Conservation (phyloP, 305 asterid genomes). For the Fraxinus latifolia region DNA sequence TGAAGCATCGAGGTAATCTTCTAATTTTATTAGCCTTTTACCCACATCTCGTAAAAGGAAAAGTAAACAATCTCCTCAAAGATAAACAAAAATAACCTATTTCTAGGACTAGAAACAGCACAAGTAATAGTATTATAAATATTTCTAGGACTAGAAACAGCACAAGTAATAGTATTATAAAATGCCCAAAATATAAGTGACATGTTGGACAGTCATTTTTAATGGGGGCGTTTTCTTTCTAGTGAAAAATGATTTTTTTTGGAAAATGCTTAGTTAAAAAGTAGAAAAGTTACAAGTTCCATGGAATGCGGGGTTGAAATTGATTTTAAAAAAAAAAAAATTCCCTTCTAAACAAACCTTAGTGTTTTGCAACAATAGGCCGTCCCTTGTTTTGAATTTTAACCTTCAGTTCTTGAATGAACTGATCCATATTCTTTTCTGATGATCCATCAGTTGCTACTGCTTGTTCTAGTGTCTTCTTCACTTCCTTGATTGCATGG, state of each 20-base stretch:
- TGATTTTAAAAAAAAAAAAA: background rate
- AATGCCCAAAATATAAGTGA: background rate
- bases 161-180: background rate
- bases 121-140: no score
- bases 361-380: background rate
- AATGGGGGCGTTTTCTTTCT: background rate
- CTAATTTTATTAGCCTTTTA: background rate
- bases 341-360: background rate
- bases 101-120: background rate
- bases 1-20: background rate
- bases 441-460: constrained; percentile 34
- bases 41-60: background rate
- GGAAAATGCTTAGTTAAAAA: background rate
- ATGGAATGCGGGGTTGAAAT: background rate
- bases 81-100: background rate
- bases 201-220: background rate
- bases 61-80: background rate
- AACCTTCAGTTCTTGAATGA: constrained; percentile 15
- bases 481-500: constrained; percentile 25
- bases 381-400: background rate
- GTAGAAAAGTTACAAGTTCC: background rate
- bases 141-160: background rate
- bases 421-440: constrained; percentile 24
- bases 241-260: background rate
- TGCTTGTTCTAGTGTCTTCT: constrained; percentile 24